Percentiles rank a stretch among this genome's conserved stretches.
These are phyloP conservation scores for Zygoascus ofunaensis DNA, from an alignment of 805 yeast genomes.

Conservation along the genomic window DNA sequence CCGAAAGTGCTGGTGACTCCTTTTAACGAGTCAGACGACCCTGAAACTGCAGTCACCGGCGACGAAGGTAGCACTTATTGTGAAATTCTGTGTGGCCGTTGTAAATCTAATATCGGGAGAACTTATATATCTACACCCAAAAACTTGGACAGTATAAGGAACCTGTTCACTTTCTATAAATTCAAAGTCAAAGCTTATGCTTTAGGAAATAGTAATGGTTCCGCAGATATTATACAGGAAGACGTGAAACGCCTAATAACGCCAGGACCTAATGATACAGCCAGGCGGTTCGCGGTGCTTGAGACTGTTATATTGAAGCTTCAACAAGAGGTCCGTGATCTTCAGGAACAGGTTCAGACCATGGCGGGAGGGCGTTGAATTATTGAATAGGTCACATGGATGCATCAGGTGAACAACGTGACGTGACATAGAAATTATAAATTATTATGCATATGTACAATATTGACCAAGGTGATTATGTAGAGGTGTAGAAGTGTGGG, in stretches of 20 bases:
- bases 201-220: constrained; percentile 11
- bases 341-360: neutral
- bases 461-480: too few species aligned
- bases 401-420: too few species aligned
- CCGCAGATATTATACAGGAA: constrained; percentile 1
- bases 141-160: constrained; percentile 20
- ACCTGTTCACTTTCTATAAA: constrained; percentile 19
- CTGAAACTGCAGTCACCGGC: constrained; percentile 8
- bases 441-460: neutral
- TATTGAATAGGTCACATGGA: neutral
- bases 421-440: too few species aligned
- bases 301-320: constrained; percentile 12
- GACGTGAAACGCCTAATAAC: constrained; percentile 3
- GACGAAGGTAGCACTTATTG: constrained; percentile 21
- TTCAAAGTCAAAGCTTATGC: constrained; percentile 18
- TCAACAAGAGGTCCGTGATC: constrained; percentile 2
- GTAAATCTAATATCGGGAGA: constrained; percentile 18
- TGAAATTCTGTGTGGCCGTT: constrained; percentile 15
- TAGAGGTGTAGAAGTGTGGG: too few species aligned
- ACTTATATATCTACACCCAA: constrained; percentile 22
- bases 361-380: too few species aligned
- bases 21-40: neutral
- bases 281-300: constrained; percentile 11
- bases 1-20: constrained; percentile 9
- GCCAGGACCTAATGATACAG: constrained; percentile 13